phyloP scores from a whole-genome alignment of 768 basidiomycete species.

The Mycena sanguinolenta region DNA sequence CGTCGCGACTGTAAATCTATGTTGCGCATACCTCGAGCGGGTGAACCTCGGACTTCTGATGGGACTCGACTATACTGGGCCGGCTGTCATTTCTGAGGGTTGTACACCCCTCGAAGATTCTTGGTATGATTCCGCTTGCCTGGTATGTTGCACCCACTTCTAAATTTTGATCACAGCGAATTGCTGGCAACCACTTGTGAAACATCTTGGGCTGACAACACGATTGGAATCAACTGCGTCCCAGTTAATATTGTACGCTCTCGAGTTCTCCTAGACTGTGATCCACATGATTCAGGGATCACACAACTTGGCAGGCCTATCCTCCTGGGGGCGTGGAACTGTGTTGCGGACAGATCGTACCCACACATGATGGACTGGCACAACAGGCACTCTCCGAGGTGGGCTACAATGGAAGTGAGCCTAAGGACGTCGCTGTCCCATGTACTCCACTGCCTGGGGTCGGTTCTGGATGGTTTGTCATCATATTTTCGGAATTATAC shows the following conservation, averaged over 20 bases:
- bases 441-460: no score
- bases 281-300: background rate
- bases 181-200: background rate
- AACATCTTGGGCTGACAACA: background rate
- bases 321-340: background rate
- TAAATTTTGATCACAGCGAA: background rate
- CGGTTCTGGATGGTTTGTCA: background rate
- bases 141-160: background rate
- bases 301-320: background rate
- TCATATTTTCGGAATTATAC: conserved; percentile 2
- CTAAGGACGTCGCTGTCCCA: background rate
- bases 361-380: background rate
- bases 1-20: background rate
- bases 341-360: background rate
- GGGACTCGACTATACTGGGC: background rate
- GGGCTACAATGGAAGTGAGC: background rate
- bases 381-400: background rate
- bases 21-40: background rate
- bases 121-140: background rate
- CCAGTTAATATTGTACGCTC: background rate
- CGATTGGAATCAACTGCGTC: conserved; percentile 1
- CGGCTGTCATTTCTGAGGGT: background rate
- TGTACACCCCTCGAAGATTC: conserved; percentile 4
- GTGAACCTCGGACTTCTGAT: background rate
- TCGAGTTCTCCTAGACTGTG: background rate